These are phyloP conservation scores for Harringtonia aguacate DNA, from an alignment of 2,329 filamentous ascomycete species.

Conservation along the genomic window DNA sequence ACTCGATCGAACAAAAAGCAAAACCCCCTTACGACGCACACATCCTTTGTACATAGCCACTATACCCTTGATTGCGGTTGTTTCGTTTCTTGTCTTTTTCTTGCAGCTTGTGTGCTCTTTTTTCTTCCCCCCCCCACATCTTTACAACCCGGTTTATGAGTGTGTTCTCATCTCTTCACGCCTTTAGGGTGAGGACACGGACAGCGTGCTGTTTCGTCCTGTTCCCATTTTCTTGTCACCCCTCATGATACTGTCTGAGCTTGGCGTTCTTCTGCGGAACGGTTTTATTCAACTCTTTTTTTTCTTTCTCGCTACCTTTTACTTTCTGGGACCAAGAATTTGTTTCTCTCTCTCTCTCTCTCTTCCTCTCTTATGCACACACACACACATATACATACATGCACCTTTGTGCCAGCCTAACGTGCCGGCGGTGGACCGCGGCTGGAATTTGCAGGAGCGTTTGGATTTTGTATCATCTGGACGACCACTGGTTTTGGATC, in stretches of 20 bases:
- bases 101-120: too few species aligned
- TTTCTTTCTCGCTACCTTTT: neutral
- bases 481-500: too few species aligned
- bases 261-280: conserved; percentile 3
- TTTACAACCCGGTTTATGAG: neutral
- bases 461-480: conserved; percentile 12
- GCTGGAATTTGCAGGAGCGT: too few species aligned
- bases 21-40: neutral
- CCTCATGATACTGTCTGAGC: neutral
- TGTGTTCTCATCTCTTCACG: neutral
- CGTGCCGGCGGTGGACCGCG: too few species aligned
- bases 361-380: too few species aligned
- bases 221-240: neutral
- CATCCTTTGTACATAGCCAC: neutral
- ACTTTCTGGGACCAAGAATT: too few species aligned
- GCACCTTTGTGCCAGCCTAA: too few species aligned
- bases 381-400: too few species aligned
- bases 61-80: neutral
- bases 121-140: too few species aligned
- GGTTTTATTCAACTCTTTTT: neutral
- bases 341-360: too few species aligned
- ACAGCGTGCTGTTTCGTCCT: neutral
- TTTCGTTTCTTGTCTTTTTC: too few species aligned
- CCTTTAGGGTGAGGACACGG: neutral
- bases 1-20: conserved; percentile 9